A percentile compares a stretch with the other conserved stretches of the same genome.
Conservation (phyloP, 768 basidiomycete species). For the Chalciporus chontae region DNA sequence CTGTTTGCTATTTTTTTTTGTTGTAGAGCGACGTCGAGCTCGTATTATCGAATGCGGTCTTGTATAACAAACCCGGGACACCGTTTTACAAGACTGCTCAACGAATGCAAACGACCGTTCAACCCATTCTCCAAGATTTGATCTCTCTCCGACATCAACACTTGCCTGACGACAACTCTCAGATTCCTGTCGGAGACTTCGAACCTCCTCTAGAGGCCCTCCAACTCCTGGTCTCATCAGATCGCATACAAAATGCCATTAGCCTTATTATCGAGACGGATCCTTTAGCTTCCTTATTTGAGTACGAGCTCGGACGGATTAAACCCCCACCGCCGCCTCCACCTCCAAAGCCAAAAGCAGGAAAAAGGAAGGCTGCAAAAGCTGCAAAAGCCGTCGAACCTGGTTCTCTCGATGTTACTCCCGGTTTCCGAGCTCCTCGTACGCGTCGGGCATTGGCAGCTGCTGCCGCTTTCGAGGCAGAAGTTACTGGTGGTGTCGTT, state of each 20-base stretch:
- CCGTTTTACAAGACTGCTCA: conserved; percentile 66
- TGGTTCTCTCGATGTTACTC: conserved; percentile 35
- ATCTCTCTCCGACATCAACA: conserved; percentile 16
- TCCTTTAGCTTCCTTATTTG: conserved; percentile 66
- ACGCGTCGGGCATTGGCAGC: conserved; percentile 44
- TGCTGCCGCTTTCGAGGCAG: conserved; percentile 42
- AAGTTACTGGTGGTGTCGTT: conserved; percentile 23
- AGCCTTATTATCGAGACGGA: conserved; percentile 53
- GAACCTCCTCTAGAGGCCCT: conserved; percentile 65
- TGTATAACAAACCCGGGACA: conserved; percentile 81
- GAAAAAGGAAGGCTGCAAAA: conserved; percentile 37
- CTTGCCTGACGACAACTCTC: conserved; percentile 5
- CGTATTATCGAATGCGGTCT: conserved; percentile 79
- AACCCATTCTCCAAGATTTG: conserved; percentile 34
- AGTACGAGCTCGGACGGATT: conserved; percentile 57
- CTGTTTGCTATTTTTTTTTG: neutral
- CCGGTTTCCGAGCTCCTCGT: conserved; percentile 48
- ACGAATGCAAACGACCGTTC: conserved; percentile 48
- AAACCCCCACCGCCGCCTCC: conserved; percentile 63
- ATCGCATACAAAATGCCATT: conserved; percentile 49
- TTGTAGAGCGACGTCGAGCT: conserved; percentile 82
- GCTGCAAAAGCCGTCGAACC: conserved; percentile 18
- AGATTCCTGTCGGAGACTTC: conserved; percentile 56
- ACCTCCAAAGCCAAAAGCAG: conserved; percentile 39
- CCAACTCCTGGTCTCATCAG: conserved; percentile 50